Percentiles rank a stretch among this genome's conserved stretches.
phyloP scores from a whole-genome alignment of 768 basidiomycete species.

The Mycena latifolia region DNA sequence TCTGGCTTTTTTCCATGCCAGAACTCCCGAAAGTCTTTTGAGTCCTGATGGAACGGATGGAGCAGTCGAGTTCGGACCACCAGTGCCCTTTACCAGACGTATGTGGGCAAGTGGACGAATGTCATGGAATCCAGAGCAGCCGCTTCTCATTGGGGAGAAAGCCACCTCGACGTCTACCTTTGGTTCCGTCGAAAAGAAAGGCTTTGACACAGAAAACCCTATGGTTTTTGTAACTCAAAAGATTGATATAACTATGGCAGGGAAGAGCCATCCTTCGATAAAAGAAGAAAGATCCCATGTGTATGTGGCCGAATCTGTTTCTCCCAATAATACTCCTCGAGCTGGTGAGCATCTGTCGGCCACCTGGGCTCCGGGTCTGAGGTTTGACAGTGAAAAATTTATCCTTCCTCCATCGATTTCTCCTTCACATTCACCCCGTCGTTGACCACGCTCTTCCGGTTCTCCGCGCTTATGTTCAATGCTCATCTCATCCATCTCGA shows the following conservation, averaged over 20 bases:
- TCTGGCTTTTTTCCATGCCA: slow-evolving; percentile 80
- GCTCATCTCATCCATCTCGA: slow-evolving; percentile 89
- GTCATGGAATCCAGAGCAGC: slow-evolving; percentile 64
- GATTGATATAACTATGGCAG: slow-evolving; percentile 63
- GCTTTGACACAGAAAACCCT: slow-evolving; percentile 71
- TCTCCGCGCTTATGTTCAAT: slow-evolving; percentile 90
- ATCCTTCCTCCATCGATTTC: slow-evolving; percentile 64
- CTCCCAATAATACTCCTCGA: slow-evolving; percentile 48
- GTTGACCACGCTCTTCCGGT: slow-evolving; percentile 83
- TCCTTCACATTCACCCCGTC: slow-evolving; percentile 77
- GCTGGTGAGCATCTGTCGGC: slow-evolving; percentile 53
- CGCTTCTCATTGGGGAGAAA: slow-evolving; percentile 65
- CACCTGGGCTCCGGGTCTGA: slow-evolving; percentile 2
- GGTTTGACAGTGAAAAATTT: slow-evolving; percentile 60
- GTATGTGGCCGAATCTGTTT: slow-evolving; percentile 56
- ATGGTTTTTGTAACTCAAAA: slow-evolving; percentile 83
- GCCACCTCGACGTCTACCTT: slow-evolving; percentile 64
- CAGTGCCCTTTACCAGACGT: slow-evolving; percentile 77
- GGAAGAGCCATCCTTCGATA: slow-evolving; percentile 59
- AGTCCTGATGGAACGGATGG: slow-evolving; percentile 80
- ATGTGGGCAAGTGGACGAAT: slow-evolving; percentile 88
- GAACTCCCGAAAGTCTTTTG: slow-evolving; percentile 66
- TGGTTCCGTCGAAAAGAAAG: slow-evolving; percentile 69
- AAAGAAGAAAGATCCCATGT: slow-evolving; percentile 79
- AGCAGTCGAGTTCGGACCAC: slow-evolving; percentile 70